phyloP scores from a whole-genome alignment of 345 rosid species.

The Ricinus communis region DNA sequence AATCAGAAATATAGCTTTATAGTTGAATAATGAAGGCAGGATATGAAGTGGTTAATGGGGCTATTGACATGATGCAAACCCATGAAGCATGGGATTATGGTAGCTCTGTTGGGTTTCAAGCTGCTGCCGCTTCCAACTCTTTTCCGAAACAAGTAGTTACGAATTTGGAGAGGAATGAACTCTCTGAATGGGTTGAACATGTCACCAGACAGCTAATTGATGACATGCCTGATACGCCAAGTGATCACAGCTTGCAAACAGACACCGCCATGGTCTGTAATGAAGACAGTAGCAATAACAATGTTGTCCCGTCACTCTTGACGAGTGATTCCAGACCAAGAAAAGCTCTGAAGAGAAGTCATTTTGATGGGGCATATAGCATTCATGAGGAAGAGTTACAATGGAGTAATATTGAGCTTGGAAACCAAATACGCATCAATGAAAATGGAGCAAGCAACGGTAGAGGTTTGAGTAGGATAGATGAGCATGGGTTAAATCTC shows the following conservation, averaged over 20 bases:
- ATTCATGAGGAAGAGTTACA: slow-evolving; percentile 12
- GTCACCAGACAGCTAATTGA: slow-evolving; percentile 58
- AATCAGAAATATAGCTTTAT: no score
- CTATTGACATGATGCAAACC: slow-evolving; percentile 41
- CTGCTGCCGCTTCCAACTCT: slow-evolving; percentile 4
- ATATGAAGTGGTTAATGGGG: slow-evolving; percentile 42
- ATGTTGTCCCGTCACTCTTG: slow-evolving; percentile 10
- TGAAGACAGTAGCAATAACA: slow-evolving; percentile 6
- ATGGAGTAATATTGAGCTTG: slow-evolving; percentile 18
- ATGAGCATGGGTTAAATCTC: slow-evolving; percentile 48
- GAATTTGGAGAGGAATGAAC: slow-evolving; percentile 47
- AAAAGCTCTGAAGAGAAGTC: slow-evolving; percentile 25
- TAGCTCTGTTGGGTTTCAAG: slow-evolving; percentile 11
- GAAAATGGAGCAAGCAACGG: background rate
- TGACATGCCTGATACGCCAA: slow-evolving; percentile 40
- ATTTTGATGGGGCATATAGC: background rate
- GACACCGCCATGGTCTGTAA: slow-evolving; percentile 21
- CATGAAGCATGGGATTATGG: slow-evolving; percentile 36
- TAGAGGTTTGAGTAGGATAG: slow-evolving; percentile 16
- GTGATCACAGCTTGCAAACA: slow-evolving; percentile 25
- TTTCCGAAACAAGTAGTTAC: slow-evolving; percentile 17
- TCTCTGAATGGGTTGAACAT: slow-evolving; percentile 68
- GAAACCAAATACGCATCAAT: slow-evolving; percentile 9
- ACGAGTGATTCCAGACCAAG: slow-evolving; percentile 26
- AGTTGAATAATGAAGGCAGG: slow-evolving; percentile 40